phyloP scores from a whole-genome alignment of 805 yeast genomes.

The Barnettozyma pratensis region DNA sequence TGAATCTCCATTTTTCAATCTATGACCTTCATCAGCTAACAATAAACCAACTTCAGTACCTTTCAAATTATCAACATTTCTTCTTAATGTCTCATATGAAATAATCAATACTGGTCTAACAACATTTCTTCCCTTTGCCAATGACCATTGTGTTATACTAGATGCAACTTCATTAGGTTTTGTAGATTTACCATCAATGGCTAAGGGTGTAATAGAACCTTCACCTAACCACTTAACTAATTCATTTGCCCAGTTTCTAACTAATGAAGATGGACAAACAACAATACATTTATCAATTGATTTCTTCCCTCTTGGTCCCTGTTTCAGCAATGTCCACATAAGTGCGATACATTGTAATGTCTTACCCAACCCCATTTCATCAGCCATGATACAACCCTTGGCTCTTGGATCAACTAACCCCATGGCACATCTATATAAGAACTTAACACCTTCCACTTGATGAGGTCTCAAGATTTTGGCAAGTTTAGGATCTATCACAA shows the following conservation, averaged over 20 bases:
- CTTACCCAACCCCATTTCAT: constrained; percentile 94
- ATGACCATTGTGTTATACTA: constrained; percentile 77
- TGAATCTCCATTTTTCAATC: constrained; percentile 85
- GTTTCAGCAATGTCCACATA: constrained; percentile 88
- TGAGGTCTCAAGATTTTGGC: constrained; percentile 89
- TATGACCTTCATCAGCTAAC: constrained; percentile 83
- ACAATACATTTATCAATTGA: constrained; percentile 87
- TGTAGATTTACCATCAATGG: constrained; percentile 85
- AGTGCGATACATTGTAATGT: constrained; percentile 85
- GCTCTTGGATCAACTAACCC: constrained; percentile 82
- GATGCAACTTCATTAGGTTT: constrained; percentile 63
- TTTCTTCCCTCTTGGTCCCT: constrained; percentile 76
- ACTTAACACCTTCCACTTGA: constrained; percentile 93
- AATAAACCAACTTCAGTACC: constrained; percentile 80
- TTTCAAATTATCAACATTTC: constrained; percentile 72
- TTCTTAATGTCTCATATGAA: constrained; percentile 87
- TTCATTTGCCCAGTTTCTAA: constrained; percentile 96
- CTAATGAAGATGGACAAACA: constrained; percentile 93
- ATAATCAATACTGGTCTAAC: constrained; percentile 92
- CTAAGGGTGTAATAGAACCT: constrained; percentile 82
- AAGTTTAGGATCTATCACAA: constrained; percentile 87
- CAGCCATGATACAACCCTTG: constrained; percentile 97
- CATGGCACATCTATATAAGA: constrained; percentile 83
- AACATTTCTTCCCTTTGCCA: constrained; percentile 79
- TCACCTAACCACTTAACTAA: constrained; percentile 92